phyloP scores from a whole-genome alignment of 169 alveolate genomes.

The Theileria equi region DNA sequence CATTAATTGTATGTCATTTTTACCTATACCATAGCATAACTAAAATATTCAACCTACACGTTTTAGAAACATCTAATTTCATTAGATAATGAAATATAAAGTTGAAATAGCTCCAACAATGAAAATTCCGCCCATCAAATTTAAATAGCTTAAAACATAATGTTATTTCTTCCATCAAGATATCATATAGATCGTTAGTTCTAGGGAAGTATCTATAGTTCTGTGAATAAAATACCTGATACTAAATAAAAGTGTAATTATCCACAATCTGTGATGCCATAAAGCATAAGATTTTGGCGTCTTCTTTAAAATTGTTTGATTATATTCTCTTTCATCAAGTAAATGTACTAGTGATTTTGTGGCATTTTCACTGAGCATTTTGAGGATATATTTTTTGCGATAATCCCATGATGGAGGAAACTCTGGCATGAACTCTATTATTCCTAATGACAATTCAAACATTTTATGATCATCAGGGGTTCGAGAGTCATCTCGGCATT shows the following conservation, averaged over 20 bases:
- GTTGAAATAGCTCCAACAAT: conserved; percentile 61
- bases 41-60: not conserved
- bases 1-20: conserved; percentile 12
- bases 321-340: conserved; percentile 7
- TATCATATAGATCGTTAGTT: conserved; percentile 1
- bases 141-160: conserved; percentile 28
- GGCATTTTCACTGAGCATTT: not conserved
- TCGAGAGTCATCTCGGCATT: no score
- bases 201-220: not conserved
- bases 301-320: conserved; percentile 23
- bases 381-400: conserved; percentile 46
- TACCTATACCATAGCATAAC: not conserved
- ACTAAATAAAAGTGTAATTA: conserved; percentile 28
- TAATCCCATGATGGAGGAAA: conserved; percentile 60
- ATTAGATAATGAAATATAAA: conserved; percentile 39
- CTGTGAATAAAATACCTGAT: not conserved
- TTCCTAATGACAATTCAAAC: conserved; percentile 47
- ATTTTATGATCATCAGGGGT: conserved; percentile 13
- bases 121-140: conserved; percentile 62
- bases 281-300: conserved; percentile 55
- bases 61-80: not conserved
- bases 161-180: conserved; percentile 35
- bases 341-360: conserved; percentile 1
- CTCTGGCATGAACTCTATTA: conserved; percentile 64
- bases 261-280: conserved; percentile 64